Evolutionary conservation across 768 basidiomycete genomes (phyloP).

Genomic region (Boletus tylopilopsis): DNA sequence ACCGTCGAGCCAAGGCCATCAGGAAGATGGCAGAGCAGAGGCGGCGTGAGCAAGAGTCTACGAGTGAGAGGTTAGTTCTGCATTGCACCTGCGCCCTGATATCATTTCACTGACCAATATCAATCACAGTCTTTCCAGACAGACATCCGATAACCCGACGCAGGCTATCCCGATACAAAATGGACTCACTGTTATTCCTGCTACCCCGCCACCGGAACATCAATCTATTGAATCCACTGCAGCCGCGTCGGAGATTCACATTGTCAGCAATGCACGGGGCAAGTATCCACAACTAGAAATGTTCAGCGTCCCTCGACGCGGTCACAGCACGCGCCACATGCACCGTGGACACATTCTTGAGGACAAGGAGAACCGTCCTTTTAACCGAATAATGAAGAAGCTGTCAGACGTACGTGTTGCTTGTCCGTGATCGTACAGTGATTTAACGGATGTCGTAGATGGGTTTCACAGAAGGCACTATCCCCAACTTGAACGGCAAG

Average conservation of each 20-base stretch:
- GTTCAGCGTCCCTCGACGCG: slow-evolving; percentile 49
- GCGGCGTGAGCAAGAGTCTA: slow-evolving; percentile 14
- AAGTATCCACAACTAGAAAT: slow-evolving; percentile 63
- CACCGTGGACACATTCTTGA: slow-evolving; percentile 18
- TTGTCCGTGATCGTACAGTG: slow-evolving; percentile 5
- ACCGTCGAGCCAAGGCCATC: slow-evolving; percentile 54
- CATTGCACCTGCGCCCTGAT: background rate
- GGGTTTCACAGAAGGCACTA: slow-evolving; percentile 63
- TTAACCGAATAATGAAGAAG: slow-evolving; percentile 51
- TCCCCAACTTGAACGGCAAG: slow-evolving; percentile 49
- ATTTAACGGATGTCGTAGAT: slow-evolving; percentile 43
- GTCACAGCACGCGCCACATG: slow-evolving; percentile 30
- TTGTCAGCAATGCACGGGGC: slow-evolving; percentile 61
- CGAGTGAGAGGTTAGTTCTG: slow-evolving; percentile 26
- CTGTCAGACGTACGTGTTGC: slow-evolving; percentile 56
- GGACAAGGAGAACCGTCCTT: slow-evolving; percentile 35
- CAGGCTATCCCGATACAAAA: slow-evolving; percentile 4
- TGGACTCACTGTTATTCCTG: background rate
- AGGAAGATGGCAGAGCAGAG: slow-evolving; percentile 39
- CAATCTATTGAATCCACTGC: slow-evolving; percentile 16
- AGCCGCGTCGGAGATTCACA: slow-evolving; percentile 32
- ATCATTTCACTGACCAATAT: slow-evolving; percentile 4
- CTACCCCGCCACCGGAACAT: slow-evolving; percentile 6
- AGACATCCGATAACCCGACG: slow-evolving; percentile 19
- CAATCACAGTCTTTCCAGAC: slow-evolving; percentile 23